Evolutionary conservation across 2,329 filamentous ascomycete genomes (phyloP), one percentile per base, ranked within the genome.

Genomic region (Aspergillus piperis): DNA sequence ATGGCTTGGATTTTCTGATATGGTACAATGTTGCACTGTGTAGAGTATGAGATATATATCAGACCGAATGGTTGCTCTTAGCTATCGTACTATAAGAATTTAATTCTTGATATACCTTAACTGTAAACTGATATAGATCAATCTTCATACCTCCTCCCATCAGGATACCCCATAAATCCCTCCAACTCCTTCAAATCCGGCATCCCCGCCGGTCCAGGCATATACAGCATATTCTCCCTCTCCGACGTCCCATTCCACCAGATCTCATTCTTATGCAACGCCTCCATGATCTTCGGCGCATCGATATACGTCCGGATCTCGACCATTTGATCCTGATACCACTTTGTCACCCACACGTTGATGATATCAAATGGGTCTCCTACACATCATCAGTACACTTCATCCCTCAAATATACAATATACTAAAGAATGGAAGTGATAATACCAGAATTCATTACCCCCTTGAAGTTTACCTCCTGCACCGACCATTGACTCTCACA

Each of bases 231-330:
- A 58, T 74, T 71, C 7, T 74, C 66, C 7, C 70, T 64, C 15
- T 60, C 54, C 2, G 68, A 72, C 6, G 68, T 70, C 2, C 66
- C 68, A 64, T 74, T 74, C 69, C 68, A 72, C 72, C 72, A 73
- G 30, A 73, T 62, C 53, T 74, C 71, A 32, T 73, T 74, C 62
- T 73, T 72, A 32, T 70, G 62, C 39, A 74, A 57, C 2, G 66
- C 68, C 2, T 73, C 66, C 59, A 66, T 71, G 25, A 74, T 72
- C 30, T 57, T 62, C 2, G 66, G 64, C 11, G 70, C 63, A 25
- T 74, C 72, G 17, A 74, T 71, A 44, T 71, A 75, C 1, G 72
- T 74, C 6, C 72, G 69, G 2, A 74, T 69, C 58, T 75, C 71
- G 7, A 73, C 69, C 71, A 74, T 74, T 52, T 75, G 71, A 3